These are phyloP conservation scores for Ogataea methylovora DNA, from an alignment of 805 yeast genomes.

Conservation along the genomic window DNA sequence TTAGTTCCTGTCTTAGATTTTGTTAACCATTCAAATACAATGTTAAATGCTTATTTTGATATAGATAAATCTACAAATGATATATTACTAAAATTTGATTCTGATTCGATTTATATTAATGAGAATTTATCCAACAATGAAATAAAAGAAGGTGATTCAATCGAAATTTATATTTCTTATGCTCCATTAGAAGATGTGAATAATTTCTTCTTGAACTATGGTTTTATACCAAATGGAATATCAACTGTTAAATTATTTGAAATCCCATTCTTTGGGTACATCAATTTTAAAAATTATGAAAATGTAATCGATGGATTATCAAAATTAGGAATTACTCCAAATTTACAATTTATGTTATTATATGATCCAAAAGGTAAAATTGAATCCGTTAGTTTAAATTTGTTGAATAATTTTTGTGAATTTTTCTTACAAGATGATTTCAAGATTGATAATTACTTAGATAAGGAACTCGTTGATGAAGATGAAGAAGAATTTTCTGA, in stretches of 20 bases:
- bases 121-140: not conserved
- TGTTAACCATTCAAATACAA: constrained; percentile 47
- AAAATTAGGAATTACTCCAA: constrained; percentile 29
- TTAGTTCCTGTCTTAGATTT: constrained; percentile 63
- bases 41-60: constrained; percentile 52
- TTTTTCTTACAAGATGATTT: constrained; percentile 22
- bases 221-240: constrained; percentile 32
- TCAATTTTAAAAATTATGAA: constrained; percentile 4
- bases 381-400: constrained; percentile 16
- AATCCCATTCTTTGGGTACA: constrained; percentile 27
- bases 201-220: constrained; percentile 34
- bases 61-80: constrained; percentile 39
- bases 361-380: constrained; percentile 13
- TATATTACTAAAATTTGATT: constrained; percentile 30
- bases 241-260: constrained; percentile 20
- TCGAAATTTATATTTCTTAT: constrained; percentile 39
- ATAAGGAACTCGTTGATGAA: constrained; percentile 29
- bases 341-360: constrained; percentile 28
- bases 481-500: constrained; percentile 17
- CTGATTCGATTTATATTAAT: constrained; percentile 1
- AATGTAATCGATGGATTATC: constrained; percentile 16
- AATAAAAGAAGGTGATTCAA: not conserved
- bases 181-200: constrained; percentile 34
- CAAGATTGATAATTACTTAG: constrained; percentile 12
- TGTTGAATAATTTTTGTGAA: constrained; percentile 26